Evolutionary conservation across 164 flowering plant genomes (phyloP).

Genomic region (Liquidambar formosana): DNA sequence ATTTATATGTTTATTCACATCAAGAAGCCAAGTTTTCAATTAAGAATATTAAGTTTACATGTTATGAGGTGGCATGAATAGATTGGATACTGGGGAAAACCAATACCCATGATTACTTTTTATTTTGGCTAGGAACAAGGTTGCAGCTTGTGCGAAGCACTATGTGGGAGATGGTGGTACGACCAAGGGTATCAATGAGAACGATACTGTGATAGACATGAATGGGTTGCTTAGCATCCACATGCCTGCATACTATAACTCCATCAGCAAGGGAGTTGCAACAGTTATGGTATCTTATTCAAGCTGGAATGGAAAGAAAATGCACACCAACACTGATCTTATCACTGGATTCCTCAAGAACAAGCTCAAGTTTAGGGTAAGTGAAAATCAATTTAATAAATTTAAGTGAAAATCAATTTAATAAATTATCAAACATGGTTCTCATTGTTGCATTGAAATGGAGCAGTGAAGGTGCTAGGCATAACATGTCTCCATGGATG

Average conservation of each 20-base stretch:
- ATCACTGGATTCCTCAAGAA: constrained; percentile 34
- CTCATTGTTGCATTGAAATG: background rate
- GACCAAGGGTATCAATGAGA: constrained; percentile 35
- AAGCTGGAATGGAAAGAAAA: constrained; percentile 29
- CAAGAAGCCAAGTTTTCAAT: background rate
- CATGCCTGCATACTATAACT: constrained; percentile 34
- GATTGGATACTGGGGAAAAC: background rate
- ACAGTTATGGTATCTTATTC: constrained; percentile 35
- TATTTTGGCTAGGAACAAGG: constrained; percentile 25
- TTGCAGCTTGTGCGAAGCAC: constrained; percentile 48
- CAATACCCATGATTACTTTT: no score
- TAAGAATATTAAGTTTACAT: no score
- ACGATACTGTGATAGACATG: constrained; percentile 22
- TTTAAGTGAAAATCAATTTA: no score
- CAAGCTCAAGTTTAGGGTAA: constrained; percentile 29
- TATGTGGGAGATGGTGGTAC: constrained; percentile 56
- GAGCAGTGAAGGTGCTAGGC: background rate
- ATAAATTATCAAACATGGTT: background rate
- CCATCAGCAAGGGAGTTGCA: constrained; percentile 30
- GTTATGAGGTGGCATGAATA: background rate
- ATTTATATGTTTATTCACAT: no score
- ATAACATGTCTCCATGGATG: background rate
- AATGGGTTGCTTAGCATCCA: constrained; percentile 29
- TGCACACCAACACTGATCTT: constrained; percentile 28
- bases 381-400: no score